Base-by-base conservation (phyloP, 2,329 filamentous ascomycete species). In the Ophiostoma australiae region DNA sequence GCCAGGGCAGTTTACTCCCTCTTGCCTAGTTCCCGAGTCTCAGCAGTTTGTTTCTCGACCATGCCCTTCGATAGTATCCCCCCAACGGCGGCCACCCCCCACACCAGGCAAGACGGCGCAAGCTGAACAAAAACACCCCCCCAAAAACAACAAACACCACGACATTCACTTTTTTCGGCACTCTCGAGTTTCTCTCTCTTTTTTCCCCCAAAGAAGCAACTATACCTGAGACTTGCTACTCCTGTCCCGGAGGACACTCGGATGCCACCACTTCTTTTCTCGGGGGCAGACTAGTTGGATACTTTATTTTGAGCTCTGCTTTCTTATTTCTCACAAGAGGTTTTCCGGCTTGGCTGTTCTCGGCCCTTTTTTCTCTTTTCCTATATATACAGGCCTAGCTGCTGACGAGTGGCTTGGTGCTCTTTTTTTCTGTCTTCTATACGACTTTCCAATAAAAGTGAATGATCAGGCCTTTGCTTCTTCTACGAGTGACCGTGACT, bases 381-480 rank as follows among this genome's bases (percentile, higher is more conserved):
- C 23, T 67, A n/a, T 67, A 44, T 67, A 67, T 67, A 27, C 39
- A 67, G 66, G 66, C 66, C 66, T 13, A 13, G 66, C 20, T 23
- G 63, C 63, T 66, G 63, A 66, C 63, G 63, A 66, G 63, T 41
- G 35, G 5, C 63, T 41, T 33, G 63, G 63, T 66, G 37, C 63
- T 31, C 63, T 31, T 63, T 61, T 65, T 65, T 65, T 65, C 61
- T 65, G 33, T 65, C 17, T 37, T 65, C 35, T 41, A 37, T 39
- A 39, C 33, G 27, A 66, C 1, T 15, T 31, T 65, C 4, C 27
- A 63, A 63, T 63, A 63, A 33, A 58, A 63, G 58, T 63, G 58
- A 63, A 63, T 63, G 58, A 63, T 63, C 58, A 63, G 58, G 35
- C 23, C 2, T 1, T 17, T 48, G 44, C 1, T 63, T 27, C 23